Evolutionary conservation across 345 rosid genomes (phyloP).

Genomic region (Turnera subulata): DNA sequence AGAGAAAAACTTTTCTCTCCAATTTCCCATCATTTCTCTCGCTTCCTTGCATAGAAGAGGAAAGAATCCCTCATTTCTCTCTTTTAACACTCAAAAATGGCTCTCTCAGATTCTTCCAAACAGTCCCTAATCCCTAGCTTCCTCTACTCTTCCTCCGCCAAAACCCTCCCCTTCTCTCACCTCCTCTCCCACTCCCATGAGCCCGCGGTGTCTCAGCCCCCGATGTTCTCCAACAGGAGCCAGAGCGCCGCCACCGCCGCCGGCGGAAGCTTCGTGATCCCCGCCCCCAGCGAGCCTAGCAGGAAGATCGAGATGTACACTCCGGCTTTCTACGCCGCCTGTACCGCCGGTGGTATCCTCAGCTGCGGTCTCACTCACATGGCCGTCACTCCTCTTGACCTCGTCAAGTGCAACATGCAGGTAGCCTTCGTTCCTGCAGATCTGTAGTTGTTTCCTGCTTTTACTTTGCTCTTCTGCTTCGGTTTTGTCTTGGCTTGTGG

Average conservation of each 20-base stretch:
- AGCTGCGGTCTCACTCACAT: slow-evolving; percentile 96
- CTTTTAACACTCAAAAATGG: slow-evolving; percentile 31
- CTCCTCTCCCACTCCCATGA: slow-evolving; percentile 24
- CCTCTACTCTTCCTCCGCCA: slow-evolving; percentile 53
- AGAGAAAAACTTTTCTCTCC: slow-evolving; percentile 4
- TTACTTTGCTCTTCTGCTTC: too few relatives aligned
- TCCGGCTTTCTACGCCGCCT: slow-evolving; percentile 82
- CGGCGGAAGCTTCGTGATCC: slow-evolving; percentile 29
- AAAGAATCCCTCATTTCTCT: not conserved
- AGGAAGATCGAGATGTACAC: slow-evolving; percentile 85
- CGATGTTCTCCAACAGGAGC: not conserved
- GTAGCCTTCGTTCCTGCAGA: slow-evolving; percentile 23
- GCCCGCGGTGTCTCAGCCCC: slow-evolving; percentile 17
- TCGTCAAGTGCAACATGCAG: slow-evolving; percentile 99
- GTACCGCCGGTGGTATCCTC: slow-evolving; percentile 82
- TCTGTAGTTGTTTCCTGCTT: not conserved
- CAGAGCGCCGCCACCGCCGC: slow-evolving; percentile 12
- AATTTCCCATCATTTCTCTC: slow-evolving; percentile 10
- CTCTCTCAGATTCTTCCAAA: slow-evolving; percentile 35
- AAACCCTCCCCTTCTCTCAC: slow-evolving; percentile 25
- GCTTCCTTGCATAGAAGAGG: not conserved
- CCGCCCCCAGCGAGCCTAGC: slow-evolving; percentile 65
- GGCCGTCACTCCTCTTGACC: slow-evolving; percentile 97
- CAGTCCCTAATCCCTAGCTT: slow-evolving; percentile 59
- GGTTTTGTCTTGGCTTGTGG: too few relatives aligned